A percentile compares a stretch with the other conserved stretches of the same genome.
Conservation (phyloP, 2,329 filamentous ascomycete species). For the Diplodia corticola region DNA sequence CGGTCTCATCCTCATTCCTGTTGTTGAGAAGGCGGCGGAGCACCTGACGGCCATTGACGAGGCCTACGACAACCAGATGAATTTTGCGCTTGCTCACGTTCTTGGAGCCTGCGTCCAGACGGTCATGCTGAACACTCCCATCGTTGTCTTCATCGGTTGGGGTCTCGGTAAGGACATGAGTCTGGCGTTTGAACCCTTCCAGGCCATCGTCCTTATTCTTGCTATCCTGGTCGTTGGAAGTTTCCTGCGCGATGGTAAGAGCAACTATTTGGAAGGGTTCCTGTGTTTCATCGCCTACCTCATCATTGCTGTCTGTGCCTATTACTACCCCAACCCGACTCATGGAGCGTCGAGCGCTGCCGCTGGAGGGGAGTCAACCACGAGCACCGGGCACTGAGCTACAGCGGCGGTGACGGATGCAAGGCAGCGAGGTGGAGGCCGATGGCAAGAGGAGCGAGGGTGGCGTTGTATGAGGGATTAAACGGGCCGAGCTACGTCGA, state of each 20-base stretch:
- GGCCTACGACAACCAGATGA: constrained; percentile 81
- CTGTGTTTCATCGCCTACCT: constrained; percentile 72
- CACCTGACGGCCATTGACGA: constrained; percentile 83
- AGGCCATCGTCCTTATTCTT: constrained; percentile 77
- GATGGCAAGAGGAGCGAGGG: not conserved
- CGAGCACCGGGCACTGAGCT: not conserved
- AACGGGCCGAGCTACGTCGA: not conserved
- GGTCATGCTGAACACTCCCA: constrained; percentile 80
- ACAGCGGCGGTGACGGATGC: not conserved
- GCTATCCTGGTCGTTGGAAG: constrained; percentile 84
- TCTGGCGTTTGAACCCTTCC: constrained; percentile 84
- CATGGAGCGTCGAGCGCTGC: not conserved
- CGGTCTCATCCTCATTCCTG: constrained; percentile 73
- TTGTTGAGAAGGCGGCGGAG: constrained; percentile 85
- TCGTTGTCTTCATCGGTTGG: constrained; percentile 84
- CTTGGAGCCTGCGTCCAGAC: constrained; percentile 88
- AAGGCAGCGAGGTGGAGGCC: not conserved
- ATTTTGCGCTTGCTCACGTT: constrained; percentile 81
- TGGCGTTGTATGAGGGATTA: not conserved
- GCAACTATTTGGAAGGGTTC: constrained; percentile 84
- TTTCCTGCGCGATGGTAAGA: constrained; percentile 84
- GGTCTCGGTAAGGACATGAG: constrained; percentile 69
- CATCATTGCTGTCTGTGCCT: constrained; percentile 62
- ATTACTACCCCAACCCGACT: constrained; percentile 59
- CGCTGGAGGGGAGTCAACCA: not conserved